These are phyloP conservation scores for Phytophthora fragariae DNA, from an alignment of 352 stramenopile genomes.

Conservation along the genomic window DNA sequence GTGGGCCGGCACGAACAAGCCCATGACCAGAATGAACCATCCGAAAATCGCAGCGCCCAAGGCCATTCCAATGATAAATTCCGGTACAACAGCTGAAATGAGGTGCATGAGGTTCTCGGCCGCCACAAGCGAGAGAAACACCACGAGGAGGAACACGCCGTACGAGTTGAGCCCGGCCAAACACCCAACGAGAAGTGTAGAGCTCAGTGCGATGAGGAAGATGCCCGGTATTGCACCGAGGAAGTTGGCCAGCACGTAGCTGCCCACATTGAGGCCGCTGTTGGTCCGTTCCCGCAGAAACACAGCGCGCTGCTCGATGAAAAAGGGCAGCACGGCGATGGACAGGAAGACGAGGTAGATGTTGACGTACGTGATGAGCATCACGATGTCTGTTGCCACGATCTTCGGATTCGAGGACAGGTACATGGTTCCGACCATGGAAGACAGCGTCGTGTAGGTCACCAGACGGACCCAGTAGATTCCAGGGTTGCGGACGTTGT, in stretches of 20 bases:
- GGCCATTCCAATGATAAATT: constrained; percentile 86
- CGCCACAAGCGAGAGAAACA: constrained; percentile 75
- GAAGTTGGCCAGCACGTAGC: constrained; percentile 78
- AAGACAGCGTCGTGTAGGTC: constrained; percentile 73
- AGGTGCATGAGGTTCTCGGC: constrained; percentile 85
- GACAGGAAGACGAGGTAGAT: constrained; percentile 92
- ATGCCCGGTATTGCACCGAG: constrained; percentile 74
- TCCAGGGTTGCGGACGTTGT: constrained; percentile 68
- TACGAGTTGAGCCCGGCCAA: constrained; percentile 62
- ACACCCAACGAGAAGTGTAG: constrained; percentile 51
- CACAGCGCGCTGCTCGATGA: constrained; percentile 85
- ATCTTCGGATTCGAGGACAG: constrained; percentile 39
- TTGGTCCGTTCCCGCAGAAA: constrained; percentile 78
- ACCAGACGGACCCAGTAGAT: constrained; percentile 79
- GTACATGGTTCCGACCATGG: constrained; percentile 80
- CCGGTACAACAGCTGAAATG: constrained; percentile 65
- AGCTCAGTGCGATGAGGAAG: constrained; percentile 60
- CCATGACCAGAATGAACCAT: constrained; percentile 86
- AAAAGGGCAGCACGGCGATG: constrained; percentile 81
- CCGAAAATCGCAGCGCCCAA: constrained; percentile 76
- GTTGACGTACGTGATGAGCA: constrained; percentile 87
- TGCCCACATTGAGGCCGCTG: constrained; percentile 62
- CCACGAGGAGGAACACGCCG: constrained; percentile 56
- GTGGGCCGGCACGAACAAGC: constrained; percentile 65
- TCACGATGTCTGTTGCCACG: constrained; percentile 45